These are phyloP conservation scores for Stephania yunnanensis DNA, from an alignment of 164 flowering plant species.

Conservation along the genomic window DNA sequence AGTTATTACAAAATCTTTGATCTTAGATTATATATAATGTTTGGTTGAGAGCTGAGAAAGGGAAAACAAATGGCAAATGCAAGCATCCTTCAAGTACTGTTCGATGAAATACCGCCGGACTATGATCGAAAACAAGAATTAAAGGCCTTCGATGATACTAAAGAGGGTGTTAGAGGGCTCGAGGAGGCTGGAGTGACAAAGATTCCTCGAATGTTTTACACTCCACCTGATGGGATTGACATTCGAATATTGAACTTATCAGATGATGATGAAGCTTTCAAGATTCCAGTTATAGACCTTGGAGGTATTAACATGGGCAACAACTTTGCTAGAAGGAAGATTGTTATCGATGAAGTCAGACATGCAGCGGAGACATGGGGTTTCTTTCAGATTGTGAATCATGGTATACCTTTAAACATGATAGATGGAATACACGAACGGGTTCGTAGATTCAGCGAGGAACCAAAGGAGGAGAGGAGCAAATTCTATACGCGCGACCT, in stretches of 20 bases:
- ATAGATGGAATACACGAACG: constrained; percentile 16
- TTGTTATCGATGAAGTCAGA: constrained; percentile 10
- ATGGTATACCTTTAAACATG: constrained; percentile 10
- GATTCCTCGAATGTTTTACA: constrained; percentile 24
- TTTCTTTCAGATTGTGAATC: constrained; percentile 22
- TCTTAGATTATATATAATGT: too few species aligned
- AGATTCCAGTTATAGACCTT: constrained; percentile 19
- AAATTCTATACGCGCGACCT: too few species aligned
- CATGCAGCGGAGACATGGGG: constrained; percentile 10
- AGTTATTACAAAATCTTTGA: too few species aligned
- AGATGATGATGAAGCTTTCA: too few species aligned
- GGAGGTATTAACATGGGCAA: background rate
- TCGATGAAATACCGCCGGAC: background rate
- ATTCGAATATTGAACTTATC: too few species aligned
- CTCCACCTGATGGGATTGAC: constrained; percentile 7
- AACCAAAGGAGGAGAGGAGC: constrained; percentile 14
- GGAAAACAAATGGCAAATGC: too few species aligned
- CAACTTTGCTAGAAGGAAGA: constrained; percentile 7
- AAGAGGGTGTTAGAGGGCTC: constrained; percentile 28
- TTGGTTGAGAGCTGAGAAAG: too few species aligned
- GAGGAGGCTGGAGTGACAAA: constrained; percentile 19
- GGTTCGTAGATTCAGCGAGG: constrained; percentile 10
- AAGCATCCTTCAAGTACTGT: background rate
- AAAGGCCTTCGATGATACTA: constrained; percentile 26
- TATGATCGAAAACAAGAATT: constrained; percentile 12